Percentiles rank a stretch among this genome's conserved stretches.
Evolutionary conservation across 148 eudicot genomes (phyloP).

Genomic region (Rhododendron kiyosumense): DNA sequence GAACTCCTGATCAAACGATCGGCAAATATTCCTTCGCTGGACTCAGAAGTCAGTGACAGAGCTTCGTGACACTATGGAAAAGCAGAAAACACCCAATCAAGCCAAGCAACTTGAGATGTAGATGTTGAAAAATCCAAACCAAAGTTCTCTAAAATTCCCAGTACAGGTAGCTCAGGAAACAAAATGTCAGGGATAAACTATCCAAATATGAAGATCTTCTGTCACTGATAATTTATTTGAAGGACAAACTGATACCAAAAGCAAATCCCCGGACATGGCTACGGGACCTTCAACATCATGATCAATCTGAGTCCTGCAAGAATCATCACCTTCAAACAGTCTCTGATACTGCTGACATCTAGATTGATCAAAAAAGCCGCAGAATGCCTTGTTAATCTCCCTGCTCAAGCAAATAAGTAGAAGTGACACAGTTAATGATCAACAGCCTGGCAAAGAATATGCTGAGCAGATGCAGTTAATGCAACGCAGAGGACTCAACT

Average conservation of each 20-base stretch:
- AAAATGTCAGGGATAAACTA: background rate
- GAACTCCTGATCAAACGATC: conserved; percentile 10
- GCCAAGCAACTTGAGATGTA: conserved; percentile 4
- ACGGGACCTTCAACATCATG: conserved; percentile 17
- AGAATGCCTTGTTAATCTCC: conserved; percentile 93
- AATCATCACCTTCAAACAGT: conserved; percentile 20
- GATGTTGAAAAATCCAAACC: background rate
- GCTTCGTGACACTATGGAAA: conserved; percentile 10
- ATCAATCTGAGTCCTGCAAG: conserved; percentile 8
- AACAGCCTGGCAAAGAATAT: background rate
- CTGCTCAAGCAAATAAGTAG: conserved; percentile 31
- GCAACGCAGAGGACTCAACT: background rate
- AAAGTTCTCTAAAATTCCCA: background rate
- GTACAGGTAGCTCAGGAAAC: background rate
- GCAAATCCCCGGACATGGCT: conserved; percentile 18
- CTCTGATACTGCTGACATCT: conserved; percentile 32
- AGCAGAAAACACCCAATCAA: conserved; percentile 11
- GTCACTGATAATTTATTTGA: background rate
- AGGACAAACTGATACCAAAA: conserved; percentile 22
- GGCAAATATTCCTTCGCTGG: conserved; percentile 5
- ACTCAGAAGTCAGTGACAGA: conserved; percentile 15
- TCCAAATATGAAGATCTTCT: background rate
- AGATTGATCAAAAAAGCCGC: conserved; percentile 65
- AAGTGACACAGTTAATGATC: background rate
- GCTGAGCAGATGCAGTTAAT: background rate